Evolutionary conservation across 306 rosid species (phyloP), one percentile per base, ranked within the genome.

Genomic region (Oxytropis ochrocephala): DNA sequence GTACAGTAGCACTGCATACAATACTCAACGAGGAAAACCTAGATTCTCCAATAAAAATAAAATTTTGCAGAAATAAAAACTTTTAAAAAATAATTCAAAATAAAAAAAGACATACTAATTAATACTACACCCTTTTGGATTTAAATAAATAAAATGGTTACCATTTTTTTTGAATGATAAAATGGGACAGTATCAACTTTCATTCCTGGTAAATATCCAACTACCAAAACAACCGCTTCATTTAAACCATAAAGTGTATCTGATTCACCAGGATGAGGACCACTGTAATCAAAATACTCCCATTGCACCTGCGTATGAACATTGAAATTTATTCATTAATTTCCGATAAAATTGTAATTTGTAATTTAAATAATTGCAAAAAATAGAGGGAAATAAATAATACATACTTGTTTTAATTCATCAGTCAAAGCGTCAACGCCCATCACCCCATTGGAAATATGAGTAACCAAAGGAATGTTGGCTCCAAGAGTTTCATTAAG

Each of bases 191-290:
- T 63, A 6, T 67, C 80, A 17, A 75, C 64, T 67, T 75, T 75
- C n/a, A 57, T 62, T n/a, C 75, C 80, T 4, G 64, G 75, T 48
- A 75, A 17, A 39, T 36, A 75, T 58, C 80, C 70, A 16, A 75
- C 75, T 1, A 67, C 55, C 64, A 75, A 67, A 41, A 75, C 48
- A 48, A 75, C 16, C 48, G 75, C 80, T 58, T 55, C 17, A 30
- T 57, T 75, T 10, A 35, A 1, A 58, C 57, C 46, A 6, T 8
- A 14, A 8, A 32, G 0, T 32, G 7, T 1, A 6, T 4, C 4
- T 5, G 6, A 32, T 6, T 56, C 74, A 0, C 60, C 35, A 36
- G 74, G 68, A 75, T 67, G 67, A 67, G 38, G 29, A 16, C 21
- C 18, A 0, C 16, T 44, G 33, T 41, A 43, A 16, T 63, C 66